These are phyloP conservation scores for Aspergillus fumigatiaffinis DNA, from an alignment of 2,329 filamentous ascomycete genomes.

Conservation along the genomic window DNA sequence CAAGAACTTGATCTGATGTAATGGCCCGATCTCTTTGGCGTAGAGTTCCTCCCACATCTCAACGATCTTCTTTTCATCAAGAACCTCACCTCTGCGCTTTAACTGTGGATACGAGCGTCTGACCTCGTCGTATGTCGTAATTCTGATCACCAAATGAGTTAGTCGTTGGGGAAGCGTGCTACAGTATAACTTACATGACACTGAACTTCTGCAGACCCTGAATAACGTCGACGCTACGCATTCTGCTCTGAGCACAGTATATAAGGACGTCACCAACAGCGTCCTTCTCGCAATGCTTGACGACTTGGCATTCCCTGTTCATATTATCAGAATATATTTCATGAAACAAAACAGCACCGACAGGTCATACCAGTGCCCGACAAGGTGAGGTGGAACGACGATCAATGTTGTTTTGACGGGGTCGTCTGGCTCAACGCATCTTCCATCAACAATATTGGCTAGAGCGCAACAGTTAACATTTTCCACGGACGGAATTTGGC, in stretches of 20 bases:
- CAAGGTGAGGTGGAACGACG: slow-evolving; percentile 32
- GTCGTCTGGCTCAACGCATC: slow-evolving; percentile 11
- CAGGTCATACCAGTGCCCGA: slow-evolving; percentile 31
- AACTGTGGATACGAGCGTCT: slow-evolving; percentile 29
- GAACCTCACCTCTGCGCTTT: slow-evolving; percentile 13
- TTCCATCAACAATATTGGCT: slow-evolving; percentile 38
- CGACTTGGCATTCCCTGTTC: slow-evolving; percentile 28
- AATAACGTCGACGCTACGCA: slow-evolving; percentile 15
- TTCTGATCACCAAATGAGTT: slow-evolving; percentile 16
- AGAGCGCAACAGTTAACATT: slow-evolving; percentile 1
- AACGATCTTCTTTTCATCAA: slow-evolving; percentile 14
- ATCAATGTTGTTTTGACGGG: slow-evolving; percentile 33
- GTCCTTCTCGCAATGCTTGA: slow-evolving; percentile 25
- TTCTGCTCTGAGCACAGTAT: slow-evolving; percentile 20
- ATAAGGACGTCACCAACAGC: slow-evolving; percentile 20
- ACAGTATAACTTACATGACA: slow-evolving; percentile 19
- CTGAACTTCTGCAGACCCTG: slow-evolving; percentile 16
- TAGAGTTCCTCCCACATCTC: slow-evolving; percentile 24
- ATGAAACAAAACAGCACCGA: not conserved
- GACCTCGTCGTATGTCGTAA: slow-evolving; percentile 39
- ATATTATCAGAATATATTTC: not conserved
- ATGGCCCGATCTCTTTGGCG: slow-evolving; percentile 22
- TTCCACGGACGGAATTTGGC: not conserved
- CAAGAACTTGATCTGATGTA: slow-evolving; percentile 35
- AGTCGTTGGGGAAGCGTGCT: not conserved